Conservation (phyloP, 2,329 filamentous ascomycete genomes). For the Leptodontidium sp. region DNA sequence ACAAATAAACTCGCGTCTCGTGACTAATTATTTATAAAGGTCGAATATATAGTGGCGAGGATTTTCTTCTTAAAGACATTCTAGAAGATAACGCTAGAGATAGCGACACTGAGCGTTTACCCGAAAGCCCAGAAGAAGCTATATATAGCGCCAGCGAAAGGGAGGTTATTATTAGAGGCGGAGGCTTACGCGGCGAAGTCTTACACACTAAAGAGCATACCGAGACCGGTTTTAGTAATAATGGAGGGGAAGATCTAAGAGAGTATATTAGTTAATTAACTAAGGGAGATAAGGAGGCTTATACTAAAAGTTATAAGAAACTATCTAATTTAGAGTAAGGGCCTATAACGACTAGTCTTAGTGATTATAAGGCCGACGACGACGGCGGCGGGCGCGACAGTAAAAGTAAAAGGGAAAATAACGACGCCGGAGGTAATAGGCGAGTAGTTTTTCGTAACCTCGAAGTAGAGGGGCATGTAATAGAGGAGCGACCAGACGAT, state of each 20-base stretch:
- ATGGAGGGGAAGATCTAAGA: slow-evolving; percentile 69
- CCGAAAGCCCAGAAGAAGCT: no score
- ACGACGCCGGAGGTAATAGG: slow-evolving; percentile 62
- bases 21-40: slow-evolving; percentile 31
- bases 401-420: slow-evolving; percentile 66
- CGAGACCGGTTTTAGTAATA: slow-evolving; percentile 66
- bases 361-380: slow-evolving; percentile 63
- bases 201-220: slow-evolving; percentile 69
- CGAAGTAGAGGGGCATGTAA: slow-evolving; percentile 59
- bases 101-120: slow-evolving; percentile 44
- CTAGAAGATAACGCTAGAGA: slow-evolving; percentile 74
- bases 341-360: slow-evolving; percentile 64
- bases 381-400: slow-evolving; percentile 63
- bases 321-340: slow-evolving; percentile 59
- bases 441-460: slow-evolving; percentile 58
- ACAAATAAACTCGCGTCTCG: slow-evolving; percentile 37
- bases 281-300: slow-evolving; percentile 61
- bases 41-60: slow-evolving; percentile 29
- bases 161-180: slow-evolving; percentile 61
- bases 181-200: slow-evolving; percentile 69
- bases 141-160: slow-evolving; percentile 69
- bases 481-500: slow-evolving; percentile 61
- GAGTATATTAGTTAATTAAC: slow-evolving; percentile 56
- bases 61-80: slow-evolving; percentile 54
- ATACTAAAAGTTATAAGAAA: slow-evolving; percentile 62